Evolutionary conservation across 2,329 filamentous ascomycete genomes (phyloP), one percentile per base, ranked within the genome.

Genomic region (Escovopsis sp.): DNA sequence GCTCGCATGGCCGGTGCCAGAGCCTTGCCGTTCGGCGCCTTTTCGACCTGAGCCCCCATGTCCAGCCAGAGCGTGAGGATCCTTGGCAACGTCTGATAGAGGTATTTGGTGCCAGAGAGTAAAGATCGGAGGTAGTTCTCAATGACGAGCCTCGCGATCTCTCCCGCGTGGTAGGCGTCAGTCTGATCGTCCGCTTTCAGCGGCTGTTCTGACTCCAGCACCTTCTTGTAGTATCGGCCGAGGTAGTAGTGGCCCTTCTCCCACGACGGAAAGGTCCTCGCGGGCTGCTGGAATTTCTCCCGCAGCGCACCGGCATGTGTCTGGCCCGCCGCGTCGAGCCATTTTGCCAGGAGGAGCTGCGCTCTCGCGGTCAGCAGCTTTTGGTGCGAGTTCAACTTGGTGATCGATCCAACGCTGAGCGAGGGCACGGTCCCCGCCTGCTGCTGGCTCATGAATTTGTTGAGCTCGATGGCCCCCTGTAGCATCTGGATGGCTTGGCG

Each of bases 231-330:
- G 57, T 96, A 86, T 32, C 88, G 85, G 5, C 90, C 90, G 9
- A 99, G 70, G 54, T 94, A 94, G 54, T 96, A 98, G 52, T 96
- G 88, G 0, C 85, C 87, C 56, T 94, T 96, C 53, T 98, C 90
- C 87, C 88, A 98, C 35, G 74, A 74, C 5, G 65, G 60, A 46
- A 66, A 63, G 1, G 72, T 76, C 50, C 71, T 76, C n/a, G 81
- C 73, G 1, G 87, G 87, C 44, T 80, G 72, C 42, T 86, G 79
- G 48, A 94, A 98, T 50, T 84, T 83, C 36, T 76, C 70, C 31
- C 84, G 75, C 43, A 96, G 70, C 4, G 82, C 76, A 31, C 75
- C 70, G 4, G 84, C 82, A 48, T 93, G 82, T 2, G 86, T 94
- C 54, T 96, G 88, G 5, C 90, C 90, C n/a, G 88, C 83, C 37